phyloP scores from a whole-genome alignment of 345 rosid species.

The Clarkia xantiana region DNA sequence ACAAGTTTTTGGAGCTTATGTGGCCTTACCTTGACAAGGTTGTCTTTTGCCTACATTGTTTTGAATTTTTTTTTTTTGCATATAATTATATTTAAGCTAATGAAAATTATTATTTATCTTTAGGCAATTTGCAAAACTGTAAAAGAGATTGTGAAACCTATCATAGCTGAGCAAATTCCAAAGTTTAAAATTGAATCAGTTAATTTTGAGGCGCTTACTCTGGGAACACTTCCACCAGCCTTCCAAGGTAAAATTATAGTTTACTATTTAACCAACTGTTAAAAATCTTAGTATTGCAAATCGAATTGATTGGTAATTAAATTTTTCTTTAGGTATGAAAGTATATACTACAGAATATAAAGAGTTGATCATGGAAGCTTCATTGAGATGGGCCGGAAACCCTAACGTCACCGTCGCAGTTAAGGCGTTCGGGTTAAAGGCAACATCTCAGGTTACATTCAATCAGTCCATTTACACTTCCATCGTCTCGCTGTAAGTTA shows the following conservation, averaged over 20 bases:
- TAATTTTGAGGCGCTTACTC: slow-evolving; percentile 68
- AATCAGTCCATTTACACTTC: slow-evolving; percentile 1
- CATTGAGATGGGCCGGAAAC: slow-evolving; percentile 87
- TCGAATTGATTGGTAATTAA: too few relatives aligned
- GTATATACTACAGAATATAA: slow-evolving; percentile 89
- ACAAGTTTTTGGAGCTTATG: slow-evolving; percentile 57
- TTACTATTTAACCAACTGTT: too few relatives aligned
- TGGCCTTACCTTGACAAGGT: slow-evolving; percentile 99
- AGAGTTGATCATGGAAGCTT: slow-evolving; percentile 92
- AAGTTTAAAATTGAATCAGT: slow-evolving; percentile 91
- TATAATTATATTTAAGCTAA: slow-evolving; percentile 5
- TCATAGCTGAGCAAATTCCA: slow-evolving; percentile 86
- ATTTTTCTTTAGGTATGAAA: slow-evolving; percentile 99
- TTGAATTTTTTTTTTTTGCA: background rate
- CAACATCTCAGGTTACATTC: slow-evolving; percentile 85
- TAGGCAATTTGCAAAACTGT: slow-evolving; percentile 87
- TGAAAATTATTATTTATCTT: slow-evolving; percentile 4
- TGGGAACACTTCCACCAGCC: slow-evolving; percentile 84
- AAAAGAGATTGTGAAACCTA: slow-evolving; percentile 53
- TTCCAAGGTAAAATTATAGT: slow-evolving; percentile 80
- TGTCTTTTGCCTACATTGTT: slow-evolving; percentile 6
- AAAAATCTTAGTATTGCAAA: too few relatives aligned
- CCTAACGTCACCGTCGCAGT: slow-evolving; percentile 62
- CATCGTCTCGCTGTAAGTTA: too few relatives aligned
- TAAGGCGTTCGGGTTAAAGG: slow-evolving; percentile 85